Base-by-base conservation (phyloP, 352 stramenopile genomes). In the Sclerospora graminicola region DNA sequence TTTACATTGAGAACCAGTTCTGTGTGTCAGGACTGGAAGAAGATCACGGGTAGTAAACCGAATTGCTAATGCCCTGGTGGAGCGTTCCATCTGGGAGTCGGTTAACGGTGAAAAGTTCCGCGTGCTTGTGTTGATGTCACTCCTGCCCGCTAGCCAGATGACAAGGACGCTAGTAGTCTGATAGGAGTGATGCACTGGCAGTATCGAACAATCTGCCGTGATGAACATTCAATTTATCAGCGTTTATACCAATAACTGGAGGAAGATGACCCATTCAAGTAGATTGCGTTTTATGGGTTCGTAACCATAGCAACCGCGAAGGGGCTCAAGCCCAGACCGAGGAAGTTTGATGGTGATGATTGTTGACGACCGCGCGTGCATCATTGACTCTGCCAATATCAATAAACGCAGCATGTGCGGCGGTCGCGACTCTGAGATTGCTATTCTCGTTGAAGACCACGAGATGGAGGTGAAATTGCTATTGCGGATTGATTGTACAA, bases 331-430 rank as follows among this genome's bases (percentile, higher is more conserved):
- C 76, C 0, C 60, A 71, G 40, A 89, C 80, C 0, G 80, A 92
- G 43, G 66, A 89, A 43, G 64, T 93, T 1, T 93, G 90, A 96
- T 95, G 58, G 55, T 94, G 47, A 95, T 93, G 78, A 89, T 93
- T 35, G 81, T 89, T 8, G 81, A 93, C 51, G 81, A 93, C 33
- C 61, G 74, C 26, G 55, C 45, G 36, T 79, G 58, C 37, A 90
- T 93, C 58, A 88, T 93, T 21, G 81, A 78, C 13, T 87, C 72
- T 2, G 81, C 81, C 20, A 93, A 93, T 51, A 87, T 93, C 40
- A 93, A 93, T 53, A 78, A 93, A 43, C 75, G 81, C 42, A 89
- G 76, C 49, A 84, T 90, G 78, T 78, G 60, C n/a, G 81, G 81
- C 26, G n/a, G n/a, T n/a, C n/a, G n/a, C n/a, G n/a, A n/a, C n/a